These are phyloP conservation scores for Suhomyces sp. DNA, from an alignment of 805 yeast genomes.

Conservation along the genomic window DNA sequence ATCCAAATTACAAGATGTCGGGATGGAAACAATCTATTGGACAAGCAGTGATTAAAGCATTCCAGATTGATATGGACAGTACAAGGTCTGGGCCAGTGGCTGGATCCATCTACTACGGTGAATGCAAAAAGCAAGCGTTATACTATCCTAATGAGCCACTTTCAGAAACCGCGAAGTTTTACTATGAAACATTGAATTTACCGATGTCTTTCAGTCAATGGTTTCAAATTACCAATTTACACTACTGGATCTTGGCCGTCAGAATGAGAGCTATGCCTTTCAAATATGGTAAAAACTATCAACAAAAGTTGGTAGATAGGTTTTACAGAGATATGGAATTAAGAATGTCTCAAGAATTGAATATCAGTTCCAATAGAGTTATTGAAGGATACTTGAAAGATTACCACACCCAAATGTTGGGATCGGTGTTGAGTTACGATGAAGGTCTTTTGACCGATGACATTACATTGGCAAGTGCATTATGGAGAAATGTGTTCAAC, in stretches of 20 bases:
- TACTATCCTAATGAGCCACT: constrained; percentile 72
- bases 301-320: constrained; percentile 87
- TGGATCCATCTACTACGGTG: constrained; percentile 81
- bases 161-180: constrained; percentile 73
- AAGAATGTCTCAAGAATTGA: constrained; percentile 82
- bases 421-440: constrained; percentile 86
- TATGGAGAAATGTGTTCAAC: constrained; percentile 90
- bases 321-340: constrained; percentile 87
- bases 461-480: constrained; percentile 70
- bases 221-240: constrained; percentile 89
- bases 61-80: constrained; percentile 86
- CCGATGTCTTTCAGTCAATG: constrained; percentile 92
- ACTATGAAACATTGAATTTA: constrained; percentile 78
- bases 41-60: constrained; percentile 57
- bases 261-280: constrained; percentile 97
- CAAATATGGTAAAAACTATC: constrained; percentile 83
- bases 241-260: constrained; percentile 89
- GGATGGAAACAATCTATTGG: constrained; percentile 50
- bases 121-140: constrained; percentile 83
- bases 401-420: constrained; percentile 86
- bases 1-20: constrained; percentile 37
- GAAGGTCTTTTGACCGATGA: constrained; percentile 85
- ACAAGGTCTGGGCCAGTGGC: constrained; percentile 93
- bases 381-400: constrained; percentile 87
- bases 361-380: constrained; percentile 74